Base-by-base conservation (phyloP, 148 eudicot species). In the Chenopodium berlandieri region DNA sequence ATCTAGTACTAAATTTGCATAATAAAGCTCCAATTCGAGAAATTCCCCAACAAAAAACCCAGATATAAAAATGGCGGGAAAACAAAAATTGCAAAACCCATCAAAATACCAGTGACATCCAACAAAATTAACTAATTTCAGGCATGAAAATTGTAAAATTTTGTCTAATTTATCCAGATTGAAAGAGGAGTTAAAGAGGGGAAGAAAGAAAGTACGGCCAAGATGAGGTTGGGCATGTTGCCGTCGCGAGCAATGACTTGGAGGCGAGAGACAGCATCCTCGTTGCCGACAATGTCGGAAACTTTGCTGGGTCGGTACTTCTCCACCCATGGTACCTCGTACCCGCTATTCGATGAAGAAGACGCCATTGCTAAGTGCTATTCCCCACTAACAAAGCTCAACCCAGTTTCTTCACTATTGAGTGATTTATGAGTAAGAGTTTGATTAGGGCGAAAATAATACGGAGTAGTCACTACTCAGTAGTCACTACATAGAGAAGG, bases 311-410 rank as follows among this genome's bases (percentile, higher is more conserved):
- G 99, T 60, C 97, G 84, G 91, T 78, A 93, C 90, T 95, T 95
- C 89, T 95, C 99, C 10, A 95, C 97, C 97, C 99, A 93, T 37
- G 99, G 99, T 27, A 92, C 84, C 76, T 95, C 97, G 91, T 90
- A 86, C 25, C 82, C 83, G 34, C 78, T 81, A 70, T 79, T 81
- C 22, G 86, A 52, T 10, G 86, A 71, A 48, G 91, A 80, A 71
- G 91, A 81, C 81, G 91, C 91, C 95, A 88, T 56, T 56, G 62
- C 4, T 52, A 52, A 14, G 12, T 40, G 44, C 14, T 50, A 50
- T 50, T 50, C 54, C 12, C 0, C 54, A 50, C 54, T 50, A 50
- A 2, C 13, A 48, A 48, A 13, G 54, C 54, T 48, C 14, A 48
- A 48, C 3, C 54, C 54, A 9, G 2, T 48, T 13, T 48, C 14